These are phyloP conservation scores for Saturnispora gosingensis DNA, from an alignment of 805 yeast genomes.

Conservation along the genomic window DNA sequence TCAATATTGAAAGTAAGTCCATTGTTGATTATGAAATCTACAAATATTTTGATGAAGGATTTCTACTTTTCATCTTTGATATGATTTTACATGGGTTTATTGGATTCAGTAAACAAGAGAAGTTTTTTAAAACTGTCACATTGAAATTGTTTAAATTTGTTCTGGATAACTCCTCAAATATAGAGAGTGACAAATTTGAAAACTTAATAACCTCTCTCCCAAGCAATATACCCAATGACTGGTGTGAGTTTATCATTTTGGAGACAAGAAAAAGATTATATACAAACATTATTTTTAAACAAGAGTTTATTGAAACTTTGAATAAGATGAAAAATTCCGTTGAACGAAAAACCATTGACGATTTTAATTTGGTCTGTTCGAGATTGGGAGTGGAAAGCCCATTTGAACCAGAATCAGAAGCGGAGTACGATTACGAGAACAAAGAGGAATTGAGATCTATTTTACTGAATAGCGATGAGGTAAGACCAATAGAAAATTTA, in stretches of 20 bases:
- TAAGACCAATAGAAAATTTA: background rate
- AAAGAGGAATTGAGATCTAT: background rate
- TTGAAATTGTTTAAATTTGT: slow-evolving; percentile 2
- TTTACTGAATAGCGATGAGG: background rate
- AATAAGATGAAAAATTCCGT: background rate
- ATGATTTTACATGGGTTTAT: slow-evolving; percentile 5
- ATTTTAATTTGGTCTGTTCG: background rate
- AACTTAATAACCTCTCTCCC: slow-evolving; percentile 1
- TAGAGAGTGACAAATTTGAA: background rate
- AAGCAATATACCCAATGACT: slow-evolving; percentile 3
- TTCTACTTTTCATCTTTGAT: slow-evolving; percentile 4
- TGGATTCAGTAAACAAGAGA: slow-evolving; percentile 3
- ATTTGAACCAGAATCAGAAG: background rate
- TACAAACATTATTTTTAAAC: background rate
- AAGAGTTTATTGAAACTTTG: background rate
- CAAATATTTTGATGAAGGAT: slow-evolving; percentile 4
- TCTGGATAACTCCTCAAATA: background rate
- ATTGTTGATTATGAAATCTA: slow-evolving; percentile 2
- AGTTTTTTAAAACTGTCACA: background rate
- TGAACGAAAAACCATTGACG: background rate
- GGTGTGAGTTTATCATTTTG: slow-evolving; percentile 2
- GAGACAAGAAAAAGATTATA: background rate
- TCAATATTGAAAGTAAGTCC: background rate
- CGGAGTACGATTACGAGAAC: background rate
- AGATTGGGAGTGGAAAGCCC: background rate